These are phyloP conservation scores for Scenedesmus sp. DNA, from an alignment of 163 green algal genomes.

Conservation along the genomic window DNA sequence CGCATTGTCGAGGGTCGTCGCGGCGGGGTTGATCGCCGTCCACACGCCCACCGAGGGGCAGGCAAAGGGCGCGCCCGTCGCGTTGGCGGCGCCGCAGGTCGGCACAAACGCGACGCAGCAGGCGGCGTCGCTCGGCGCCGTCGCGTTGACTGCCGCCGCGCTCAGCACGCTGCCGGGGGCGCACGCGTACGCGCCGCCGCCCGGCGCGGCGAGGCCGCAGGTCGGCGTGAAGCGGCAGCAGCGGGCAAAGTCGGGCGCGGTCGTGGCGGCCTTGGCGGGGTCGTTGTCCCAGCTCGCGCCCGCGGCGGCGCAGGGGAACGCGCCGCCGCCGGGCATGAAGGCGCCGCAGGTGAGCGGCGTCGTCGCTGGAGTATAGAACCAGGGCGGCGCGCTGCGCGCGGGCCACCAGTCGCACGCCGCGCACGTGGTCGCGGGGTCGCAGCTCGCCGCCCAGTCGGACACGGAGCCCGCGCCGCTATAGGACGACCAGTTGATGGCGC, in stretches of 20 bases:
- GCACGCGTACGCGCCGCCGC: not conserved
- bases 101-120: conserved; percentile 13
- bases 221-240: conserved; percentile 25
- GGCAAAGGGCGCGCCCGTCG: not conserved
- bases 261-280: too few species aligned
- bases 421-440: not conserved
- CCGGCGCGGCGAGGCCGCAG: not conserved
- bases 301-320: too few species aligned
- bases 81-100: not conserved
- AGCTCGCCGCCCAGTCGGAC: not conserved
- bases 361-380: conserved; percentile 21
- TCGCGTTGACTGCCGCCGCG: not conserved
- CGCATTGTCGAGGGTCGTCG: not conserved
- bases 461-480: not conserved
- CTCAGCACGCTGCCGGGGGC: not conserved
- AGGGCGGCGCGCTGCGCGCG: not conserved
- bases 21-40: not conserved
- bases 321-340: too few species aligned
- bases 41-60: conserved; percentile 7
- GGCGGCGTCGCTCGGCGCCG: not conserved
- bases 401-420: conserved; percentile 24
- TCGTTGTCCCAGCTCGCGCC: too few species aligned
- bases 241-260: not conserved
- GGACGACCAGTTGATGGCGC: not conserved
- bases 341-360: too few species aligned